Base-by-base conservation (phyloP, 192 early-diverging fungal species). In the Anaeromyces robustus region DNA sequence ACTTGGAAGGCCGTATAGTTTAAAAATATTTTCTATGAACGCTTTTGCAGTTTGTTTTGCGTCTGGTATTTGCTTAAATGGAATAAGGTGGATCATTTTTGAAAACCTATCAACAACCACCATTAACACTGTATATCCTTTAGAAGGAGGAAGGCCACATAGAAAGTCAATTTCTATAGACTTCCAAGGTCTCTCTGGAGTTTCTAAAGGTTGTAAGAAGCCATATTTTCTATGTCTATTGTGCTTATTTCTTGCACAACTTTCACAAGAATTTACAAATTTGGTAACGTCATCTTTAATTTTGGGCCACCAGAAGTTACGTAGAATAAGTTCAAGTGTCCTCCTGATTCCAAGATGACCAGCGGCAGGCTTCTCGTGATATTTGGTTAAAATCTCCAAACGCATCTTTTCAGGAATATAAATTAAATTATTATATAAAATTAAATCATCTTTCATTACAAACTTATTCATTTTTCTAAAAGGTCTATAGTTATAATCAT, bases 141-240 rank as follows among this genome's bases (percentile, higher is more conserved):
- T n/a, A n/a, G n/a, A n/a, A n/a, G n/a, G n/a, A n/a, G n/a, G n/a
- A n/a, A n/a, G 80, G 12, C 79, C 80, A 17, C 77, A 79, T 30
- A 89, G 85, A 52, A 89, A 90, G 79, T 89, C 89, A 77, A 89
- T 86, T 12, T 81, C 82, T 52, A 89, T 89, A 0, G 88, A 86
- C 11, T 81, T 12, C 87, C 88, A 89, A 2, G 84, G 86, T 9
- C 29, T 12, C 4, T 29, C 68, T 0, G 88, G 79, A 29, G 87
- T 81, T 2, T 82, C 78, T 13, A 88, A 52, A 0, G 88, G 81
- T 77, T 82, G 29, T 6, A 88, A 81, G 0, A 80, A 52, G 7
- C 86, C 88, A 77, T 87, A 83, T 2, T 85, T 86, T 39, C 77
- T 79, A 43, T 86, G 85, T 7, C 77, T 41, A 29, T 31, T 79